Evolutionary conservation across 495 filamentous ascomycete genomes (phyloP).

Genomic region (Penicillium nucicola): DNA sequence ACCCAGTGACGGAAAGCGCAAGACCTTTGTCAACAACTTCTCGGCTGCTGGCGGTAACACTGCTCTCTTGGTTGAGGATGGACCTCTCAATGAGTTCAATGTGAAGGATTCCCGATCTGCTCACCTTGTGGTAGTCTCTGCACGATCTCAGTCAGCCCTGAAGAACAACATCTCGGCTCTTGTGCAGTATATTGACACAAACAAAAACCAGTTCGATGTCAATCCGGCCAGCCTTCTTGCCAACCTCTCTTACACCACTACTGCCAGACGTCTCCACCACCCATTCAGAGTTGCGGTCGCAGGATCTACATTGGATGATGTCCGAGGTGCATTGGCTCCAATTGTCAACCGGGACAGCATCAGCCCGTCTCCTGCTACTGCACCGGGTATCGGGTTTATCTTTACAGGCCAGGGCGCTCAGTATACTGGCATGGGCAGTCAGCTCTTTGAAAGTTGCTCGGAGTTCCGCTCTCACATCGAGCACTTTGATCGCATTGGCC

Average conservation of each 20-base stretch:
- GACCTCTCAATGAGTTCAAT: conserved; percentile 33
- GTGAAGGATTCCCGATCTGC: conserved; percentile 52
- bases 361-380: conserved; percentile 24
- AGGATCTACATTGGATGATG: conserved; percentile 38
- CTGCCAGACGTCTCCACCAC: conserved; percentile 81
- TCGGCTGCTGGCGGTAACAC: conserved; percentile 57
- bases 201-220: conserved; percentile 40
- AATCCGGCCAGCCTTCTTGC: conserved; percentile 37
- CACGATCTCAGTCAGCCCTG: conserved; percentile 50
- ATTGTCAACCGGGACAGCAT: conserved; percentile 25
- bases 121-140: conserved; percentile 51
- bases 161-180: conserved; percentile 53
- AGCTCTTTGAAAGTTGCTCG: conserved; percentile 62
- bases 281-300: conserved; percentile 64
- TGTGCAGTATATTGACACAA: conserved; percentile 47
- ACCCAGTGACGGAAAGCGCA: conserved; percentile 59
- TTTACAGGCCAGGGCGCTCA: conserved; percentile 56
- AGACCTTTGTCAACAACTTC: conserved; percentile 69
- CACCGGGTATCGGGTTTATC: conserved; percentile 56
- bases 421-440: conserved; percentile 65
- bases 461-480: conserved; percentile 70
- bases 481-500: conserved; percentile 65
- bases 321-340: conserved; percentile 27
- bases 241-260: conserved; percentile 72
- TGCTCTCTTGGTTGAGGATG: conserved; percentile 54